Evolutionary conservation across 2,329 filamentous ascomycete genomes (phyloP).

Genomic region (Sphaerostilbella broomeana): DNA sequence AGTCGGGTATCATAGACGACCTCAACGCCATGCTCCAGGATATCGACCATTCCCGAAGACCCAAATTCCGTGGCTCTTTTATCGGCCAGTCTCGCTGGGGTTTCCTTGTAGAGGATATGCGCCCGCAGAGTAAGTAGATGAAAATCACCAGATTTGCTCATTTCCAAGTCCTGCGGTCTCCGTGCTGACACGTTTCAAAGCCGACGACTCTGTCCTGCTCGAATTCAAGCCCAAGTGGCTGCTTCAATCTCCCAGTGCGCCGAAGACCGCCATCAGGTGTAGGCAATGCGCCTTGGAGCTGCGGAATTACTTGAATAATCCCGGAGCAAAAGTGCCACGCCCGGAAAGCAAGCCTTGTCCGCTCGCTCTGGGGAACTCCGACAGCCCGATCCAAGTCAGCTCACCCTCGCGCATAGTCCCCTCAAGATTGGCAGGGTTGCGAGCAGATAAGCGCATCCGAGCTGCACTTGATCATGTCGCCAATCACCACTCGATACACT

Average conservation of each 20-base stretch:
- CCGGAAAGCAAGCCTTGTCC: slow-evolving; percentile 52
- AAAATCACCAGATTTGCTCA: background rate
- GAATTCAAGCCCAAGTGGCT: slow-evolving; percentile 88
- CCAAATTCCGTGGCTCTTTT: slow-evolving; percentile 43
- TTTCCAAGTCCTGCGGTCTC: slow-evolving; percentile 1
- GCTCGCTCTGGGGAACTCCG: slow-evolving; percentile 52
- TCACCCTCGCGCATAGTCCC: slow-evolving; percentile 37
- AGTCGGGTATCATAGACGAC: slow-evolving; percentile 31
- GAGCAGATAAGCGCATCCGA: slow-evolving; percentile 22
- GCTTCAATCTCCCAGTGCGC: slow-evolving; percentile 66
- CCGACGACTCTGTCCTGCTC: slow-evolving; percentile 38
- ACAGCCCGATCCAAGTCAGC: slow-evolving; percentile 37
- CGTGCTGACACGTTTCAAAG: slow-evolving; percentile 19
- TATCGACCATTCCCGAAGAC: slow-evolving; percentile 39
- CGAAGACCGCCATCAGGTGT: slow-evolving; percentile 55
- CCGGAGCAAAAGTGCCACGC: slow-evolving; percentile 26
- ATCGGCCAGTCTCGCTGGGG: slow-evolving; percentile 54
- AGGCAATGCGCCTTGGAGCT: slow-evolving; percentile 62
- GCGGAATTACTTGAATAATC: slow-evolving; percentile 28
- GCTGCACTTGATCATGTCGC: slow-evolving; percentile 24
- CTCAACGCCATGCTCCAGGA: slow-evolving; percentile 48
- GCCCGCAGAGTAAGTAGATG: slow-evolving; percentile 24
- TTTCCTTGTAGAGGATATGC: slow-evolving; percentile 70
- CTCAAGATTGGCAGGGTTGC: slow-evolving; percentile 24
- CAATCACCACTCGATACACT: slow-evolving; percentile 29